Evolutionary conservation across 192 early-diverging fungal genomes (phyloP), one percentile per base, ranked within the genome.

Genomic region (Umbelopsis sp.): DNA sequence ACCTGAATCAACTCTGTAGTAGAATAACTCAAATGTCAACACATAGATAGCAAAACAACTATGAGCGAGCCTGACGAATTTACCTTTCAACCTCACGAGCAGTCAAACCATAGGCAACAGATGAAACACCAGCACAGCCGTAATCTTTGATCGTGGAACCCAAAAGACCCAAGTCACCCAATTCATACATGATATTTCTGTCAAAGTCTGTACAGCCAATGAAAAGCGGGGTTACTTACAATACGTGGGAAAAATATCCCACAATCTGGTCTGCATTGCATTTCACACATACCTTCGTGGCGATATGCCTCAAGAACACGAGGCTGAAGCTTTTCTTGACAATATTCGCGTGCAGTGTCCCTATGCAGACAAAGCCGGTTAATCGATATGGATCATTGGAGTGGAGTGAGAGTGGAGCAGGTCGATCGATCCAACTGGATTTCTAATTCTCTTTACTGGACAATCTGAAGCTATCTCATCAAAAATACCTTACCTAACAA

Each of bases 111-210:
- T 99, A 98, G 8, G 95, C 96, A 31, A 99, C 96, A 21, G 93
- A 95, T 2, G 97, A 99, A 36, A 98, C 95, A 47, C 97, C 97
- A 25, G 97, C 91, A 70, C 95, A 98, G n/a, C 93, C 97, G 76
- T 97, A 97, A 11, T 95, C 97, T 34, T 97, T 82, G 79, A 99
- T 96, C 4, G 95, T 98, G 11, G 96, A 87, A 9, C 97, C 97
- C 22, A 99, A 84, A 69, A 99, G 84, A 49, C 97, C 97, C 52
- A 97, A 75, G 74, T 91, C 87, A 62, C 97, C 96, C 93, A 99
- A 92, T 79, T 99, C 97, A 68, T 77, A 81, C 88, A 98, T 88
- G 66, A 98, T 97, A 71, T 94, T 86, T 26, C 89, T 78, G 82
- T 99, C 94, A 73, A 98, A 97, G 24, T 81, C 89, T 94, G 75